A percentile compares a stretch with the other conserved stretches of the same genome.
Evolutionary conservation across 1,139 yeast genomes (phyloP).

Genomic region (Candida sp.): DNA sequence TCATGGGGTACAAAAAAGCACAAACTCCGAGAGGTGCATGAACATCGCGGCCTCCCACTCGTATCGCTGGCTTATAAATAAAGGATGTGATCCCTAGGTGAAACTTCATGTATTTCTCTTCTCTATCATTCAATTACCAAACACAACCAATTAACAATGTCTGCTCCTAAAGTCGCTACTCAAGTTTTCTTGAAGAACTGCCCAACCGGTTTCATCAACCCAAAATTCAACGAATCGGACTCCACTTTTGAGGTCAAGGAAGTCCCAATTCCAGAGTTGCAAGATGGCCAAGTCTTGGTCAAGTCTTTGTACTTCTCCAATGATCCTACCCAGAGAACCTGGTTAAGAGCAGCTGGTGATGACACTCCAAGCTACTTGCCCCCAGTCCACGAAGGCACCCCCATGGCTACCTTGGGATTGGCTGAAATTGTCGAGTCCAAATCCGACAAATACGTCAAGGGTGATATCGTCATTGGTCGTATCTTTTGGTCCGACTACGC

Average conservation of each 20-base stretch:
- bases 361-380: conserved; percentile 49
- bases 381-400: conserved; percentile 50
- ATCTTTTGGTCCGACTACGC: conserved; percentile 36
- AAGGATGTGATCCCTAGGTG: background rate
- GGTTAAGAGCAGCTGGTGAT: conserved; percentile 52
- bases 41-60: too few relatives aligned
- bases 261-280: conserved; percentile 21
- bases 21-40: conserved; percentile 4
- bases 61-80: too few relatives aligned
- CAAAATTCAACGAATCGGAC: conserved; percentile 18
- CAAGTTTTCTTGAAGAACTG: conserved; percentile 19
- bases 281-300: conserved; percentile 50
- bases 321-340: conserved; percentile 70
- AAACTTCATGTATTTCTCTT: background rate
- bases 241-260: conserved; percentile 26
- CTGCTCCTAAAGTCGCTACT: conserved; percentile 13
- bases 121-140: background rate
- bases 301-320: conserved; percentile 57
- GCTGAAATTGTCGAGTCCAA: conserved; percentile 53
- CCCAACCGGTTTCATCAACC: conserved; percentile 20
- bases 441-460: conserved; percentile 38
- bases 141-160: conserved; percentile 12
- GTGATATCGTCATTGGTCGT: conserved; percentile 41
- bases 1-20: background rate
- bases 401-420: conserved; percentile 54